phyloP scores from a whole-genome alignment of 2,329 filamentous ascomycete genomes.

The Diatrype stigma region DNA sequence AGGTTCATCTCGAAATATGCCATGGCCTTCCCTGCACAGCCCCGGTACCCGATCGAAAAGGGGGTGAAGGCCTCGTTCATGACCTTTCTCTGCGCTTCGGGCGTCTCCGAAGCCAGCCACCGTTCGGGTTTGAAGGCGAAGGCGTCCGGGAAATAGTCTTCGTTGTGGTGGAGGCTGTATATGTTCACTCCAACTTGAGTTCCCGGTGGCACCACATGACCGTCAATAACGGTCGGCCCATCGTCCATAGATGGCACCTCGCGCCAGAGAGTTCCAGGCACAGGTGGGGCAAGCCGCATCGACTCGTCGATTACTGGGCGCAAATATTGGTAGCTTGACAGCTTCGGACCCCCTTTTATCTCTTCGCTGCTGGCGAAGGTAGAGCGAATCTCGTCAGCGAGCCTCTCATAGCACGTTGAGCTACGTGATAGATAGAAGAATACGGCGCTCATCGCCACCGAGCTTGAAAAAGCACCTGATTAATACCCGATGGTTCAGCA shows the following conservation, averaged over 20 bases:
- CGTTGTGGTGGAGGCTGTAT: constrained; percentile 12
- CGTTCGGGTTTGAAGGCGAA: constrained; percentile 13
- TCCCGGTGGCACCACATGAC: constrained; percentile 9
- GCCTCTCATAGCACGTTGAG: constrained; percentile 7
- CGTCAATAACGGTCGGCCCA: constrained; percentile 4
- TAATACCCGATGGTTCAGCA: not conserved
- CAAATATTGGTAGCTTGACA: constrained; percentile 10
- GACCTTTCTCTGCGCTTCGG: constrained; percentile 6
- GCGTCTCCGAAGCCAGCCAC: constrained; percentile 8
- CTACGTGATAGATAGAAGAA: constrained; percentile 18
- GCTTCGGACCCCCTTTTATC: constrained; percentile 8
- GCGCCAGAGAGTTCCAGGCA: constrained; percentile 5
- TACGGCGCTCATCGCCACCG: constrained; percentile 11
- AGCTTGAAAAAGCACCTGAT: constrained; percentile 12
- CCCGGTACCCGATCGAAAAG: constrained; percentile 20
- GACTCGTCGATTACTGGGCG: constrained; percentile 9
- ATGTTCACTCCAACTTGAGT: constrained; percentile 7
- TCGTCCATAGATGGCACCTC: constrained; percentile 1
- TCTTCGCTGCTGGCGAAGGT: constrained; percentile 7
- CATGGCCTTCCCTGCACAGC: constrained; percentile 45
- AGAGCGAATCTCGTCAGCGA: constrained; percentile 11
- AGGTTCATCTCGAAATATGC: constrained; percentile 40
- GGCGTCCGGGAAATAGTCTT: constrained; percentile 7
- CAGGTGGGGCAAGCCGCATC: constrained; percentile 6
- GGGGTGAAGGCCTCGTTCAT: constrained; percentile 31